These are phyloP conservation scores for Penicillium malachiteum DNA, from an alignment of 495 filamentous ascomycete species.

Conservation along the genomic window DNA sequence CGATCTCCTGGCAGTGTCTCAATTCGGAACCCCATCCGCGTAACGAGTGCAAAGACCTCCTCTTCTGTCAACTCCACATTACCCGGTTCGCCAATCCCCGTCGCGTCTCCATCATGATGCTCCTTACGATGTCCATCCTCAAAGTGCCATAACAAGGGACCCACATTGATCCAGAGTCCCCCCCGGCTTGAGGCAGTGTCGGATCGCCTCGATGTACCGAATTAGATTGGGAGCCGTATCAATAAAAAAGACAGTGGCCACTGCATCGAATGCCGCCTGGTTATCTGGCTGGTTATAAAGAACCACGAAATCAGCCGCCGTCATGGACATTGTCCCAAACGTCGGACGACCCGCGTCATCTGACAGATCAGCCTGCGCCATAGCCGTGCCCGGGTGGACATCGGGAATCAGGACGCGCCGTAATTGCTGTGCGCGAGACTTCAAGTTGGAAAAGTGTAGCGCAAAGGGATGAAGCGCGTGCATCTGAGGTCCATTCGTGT, in stretches of 20 bases:
- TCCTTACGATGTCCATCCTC: constrained; percentile 49
- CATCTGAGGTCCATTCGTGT: constrained; percentile 47
- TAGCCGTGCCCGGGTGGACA: constrained; percentile 61
- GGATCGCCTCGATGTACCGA: constrained; percentile 79
- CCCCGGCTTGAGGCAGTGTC: constrained; percentile 72
- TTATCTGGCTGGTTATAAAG: constrained; percentile 64
- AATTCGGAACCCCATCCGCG: constrained; percentile 74
- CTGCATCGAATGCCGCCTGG: constrained; percentile 68
- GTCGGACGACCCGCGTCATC: not conserved
- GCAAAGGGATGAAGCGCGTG: constrained; percentile 74
- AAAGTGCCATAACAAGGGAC: constrained; percentile 90
- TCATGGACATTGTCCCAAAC: constrained; percentile 72
- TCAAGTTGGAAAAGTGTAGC: constrained; percentile 76
- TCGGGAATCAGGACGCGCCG: constrained; percentile 71
- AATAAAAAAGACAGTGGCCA: constrained; percentile 90
- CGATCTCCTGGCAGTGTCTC: constrained; percentile 49
- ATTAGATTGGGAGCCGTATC: constrained; percentile 94
- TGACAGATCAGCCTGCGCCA: constrained; percentile 40
- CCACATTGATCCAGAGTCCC: constrained; percentile 85
- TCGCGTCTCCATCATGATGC: constrained; percentile 15
- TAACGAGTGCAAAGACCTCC: constrained; percentile 75
- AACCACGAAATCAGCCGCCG: constrained; percentile 77
- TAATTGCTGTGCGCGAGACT: constrained; percentile 67
- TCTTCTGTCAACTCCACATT: constrained; percentile 84
- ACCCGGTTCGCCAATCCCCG: constrained; percentile 73